Evolutionary conservation across 768 basidiomycete species (phyloP).

Genomic region (Ramaria sp.): DNA sequence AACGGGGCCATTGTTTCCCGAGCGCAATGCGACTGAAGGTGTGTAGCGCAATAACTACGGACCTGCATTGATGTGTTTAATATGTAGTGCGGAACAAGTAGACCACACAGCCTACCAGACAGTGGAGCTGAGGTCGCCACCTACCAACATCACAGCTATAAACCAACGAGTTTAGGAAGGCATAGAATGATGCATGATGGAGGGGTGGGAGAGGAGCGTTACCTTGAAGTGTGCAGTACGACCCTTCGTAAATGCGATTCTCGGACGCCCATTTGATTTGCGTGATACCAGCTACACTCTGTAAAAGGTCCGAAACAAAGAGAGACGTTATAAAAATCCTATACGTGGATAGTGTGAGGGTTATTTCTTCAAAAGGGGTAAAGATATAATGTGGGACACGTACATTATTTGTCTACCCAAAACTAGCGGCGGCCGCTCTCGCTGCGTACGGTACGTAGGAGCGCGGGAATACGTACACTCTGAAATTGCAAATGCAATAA

Average conservation of each 20-base stretch:
- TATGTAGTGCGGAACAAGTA: background rate
- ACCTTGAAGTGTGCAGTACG: constrained; percentile 10
- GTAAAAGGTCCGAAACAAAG: constrained; percentile 8
- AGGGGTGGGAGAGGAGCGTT: background rate
- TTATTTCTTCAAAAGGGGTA: background rate
- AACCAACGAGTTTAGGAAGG: background rate
- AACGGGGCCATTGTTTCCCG: constrained; percentile 5
- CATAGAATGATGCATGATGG: background rate
- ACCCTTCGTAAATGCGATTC: constrained; percentile 5
- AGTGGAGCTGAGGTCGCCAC: constrained; percentile 5
- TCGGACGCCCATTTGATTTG: constrained; percentile 11
- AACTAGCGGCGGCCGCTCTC: background rate
- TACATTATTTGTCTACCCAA: constrained; percentile 1
- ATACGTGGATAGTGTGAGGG: background rate
- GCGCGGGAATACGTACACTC: background rate
- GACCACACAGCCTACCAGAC: background rate
- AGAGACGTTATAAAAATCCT: constrained; percentile 10
- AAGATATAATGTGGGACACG: background rate
- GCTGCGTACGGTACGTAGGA: background rate
- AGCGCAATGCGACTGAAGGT: background rate
- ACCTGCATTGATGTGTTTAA: background rate
- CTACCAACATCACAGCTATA: background rate
- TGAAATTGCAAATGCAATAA: background rate
- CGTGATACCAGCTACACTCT: constrained; percentile 9
- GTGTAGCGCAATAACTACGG: background rate